Percentiles rank a stretch among this genome's conserved stretches.
Conservation (phyloP, 2,329 filamentous ascomycete genomes). For the Fusarium sp. region DNA sequence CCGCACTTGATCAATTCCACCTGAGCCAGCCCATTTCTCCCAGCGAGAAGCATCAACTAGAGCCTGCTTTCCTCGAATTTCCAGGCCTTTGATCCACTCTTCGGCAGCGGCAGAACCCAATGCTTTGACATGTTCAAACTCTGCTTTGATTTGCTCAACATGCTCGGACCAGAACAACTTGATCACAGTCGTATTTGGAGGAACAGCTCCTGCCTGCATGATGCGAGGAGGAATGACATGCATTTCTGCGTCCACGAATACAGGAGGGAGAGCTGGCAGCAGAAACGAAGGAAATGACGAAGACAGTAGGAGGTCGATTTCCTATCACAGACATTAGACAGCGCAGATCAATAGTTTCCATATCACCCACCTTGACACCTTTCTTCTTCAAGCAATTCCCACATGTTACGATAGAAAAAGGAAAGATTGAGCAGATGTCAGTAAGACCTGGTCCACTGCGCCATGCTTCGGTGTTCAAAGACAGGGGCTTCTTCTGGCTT, state of each 20-base stretch:
- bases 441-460: constrained; percentile 70
- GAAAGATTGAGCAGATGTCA: constrained; percentile 74
- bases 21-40: constrained; percentile 75
- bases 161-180: constrained; percentile 75
- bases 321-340: constrained; percentile 60
- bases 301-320: constrained; percentile 75
- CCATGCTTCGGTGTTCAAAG: constrained; percentile 57
- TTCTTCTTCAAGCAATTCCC: constrained; percentile 70
- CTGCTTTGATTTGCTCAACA: constrained; percentile 69
- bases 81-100: constrained; percentile 83
- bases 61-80: constrained; percentile 68
- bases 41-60: constrained; percentile 73
- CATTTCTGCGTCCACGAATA: constrained; percentile 70
- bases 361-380: constrained; percentile 71
- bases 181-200: constrained; percentile 62
- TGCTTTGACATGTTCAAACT: constrained; percentile 71
- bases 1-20: constrained; percentile 55
- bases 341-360: constrained; percentile 5
- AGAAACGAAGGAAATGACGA: constrained; percentile 68
- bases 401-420: constrained; percentile 75
- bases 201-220: constrained; percentile 62
- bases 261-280: constrained; percentile 75
- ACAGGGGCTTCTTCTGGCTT: constrained; percentile 29
- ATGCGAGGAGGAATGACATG: constrained; percentile 68
- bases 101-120: constrained; percentile 75